These are phyloP conservation scores for Yarrowia galli DNA, from an alignment of 1,139 yeast genomes.

Conservation along the genomic window DNA sequence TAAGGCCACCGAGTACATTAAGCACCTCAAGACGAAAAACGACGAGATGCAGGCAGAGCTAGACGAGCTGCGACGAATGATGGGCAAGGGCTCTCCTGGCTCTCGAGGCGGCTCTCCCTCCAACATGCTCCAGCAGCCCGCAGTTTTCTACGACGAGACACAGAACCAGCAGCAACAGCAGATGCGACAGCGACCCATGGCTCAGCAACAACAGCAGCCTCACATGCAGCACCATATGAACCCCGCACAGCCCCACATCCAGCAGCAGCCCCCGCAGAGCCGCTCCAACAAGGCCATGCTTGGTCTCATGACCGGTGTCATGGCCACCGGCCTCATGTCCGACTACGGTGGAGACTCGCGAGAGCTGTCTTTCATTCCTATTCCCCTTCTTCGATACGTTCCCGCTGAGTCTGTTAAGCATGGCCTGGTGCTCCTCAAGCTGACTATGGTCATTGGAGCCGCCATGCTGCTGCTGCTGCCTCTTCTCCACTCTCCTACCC, in stretches of 20 bases:
- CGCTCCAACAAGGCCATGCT: slow-evolving; percentile 48
- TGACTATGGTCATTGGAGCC: slow-evolving; percentile 48
- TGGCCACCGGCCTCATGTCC: slow-evolving; percentile 50
- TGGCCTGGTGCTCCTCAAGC: slow-evolving; percentile 44
- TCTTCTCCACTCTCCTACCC: slow-evolving; percentile 30
- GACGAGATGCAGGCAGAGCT: slow-evolving; percentile 63
- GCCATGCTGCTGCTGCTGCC: slow-evolving; percentile 48
- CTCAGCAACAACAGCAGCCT: slow-evolving; percentile 12
- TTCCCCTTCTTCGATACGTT: slow-evolving; percentile 42
- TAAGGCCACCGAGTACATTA: slow-evolving; percentile 89
- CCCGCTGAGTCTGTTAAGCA: slow-evolving; percentile 41
- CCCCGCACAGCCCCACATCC: slow-evolving; percentile 14
- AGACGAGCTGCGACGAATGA: slow-evolving; percentile 51
- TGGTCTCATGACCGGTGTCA: slow-evolving; percentile 53
- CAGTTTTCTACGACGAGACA: slow-evolving; percentile 26
- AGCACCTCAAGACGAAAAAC: slow-evolving; percentile 78
- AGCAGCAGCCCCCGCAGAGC: slow-evolving; percentile 5
- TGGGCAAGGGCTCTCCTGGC: slow-evolving; percentile 14
- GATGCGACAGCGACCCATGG: slow-evolving; percentile 18
- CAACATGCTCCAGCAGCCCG: slow-evolving; percentile 35
- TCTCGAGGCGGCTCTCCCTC: slow-evolving; percentile 21
- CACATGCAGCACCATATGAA: slow-evolving; percentile 27
- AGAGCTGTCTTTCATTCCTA: slow-evolving; percentile 50
- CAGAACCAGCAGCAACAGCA: slow-evolving; percentile 17
- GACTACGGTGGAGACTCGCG: slow-evolving; percentile 46